Evolutionary conservation across 2,329 filamentous ascomycete genomes (phyloP).

Genomic region (Neoascochyta sp.): DNA sequence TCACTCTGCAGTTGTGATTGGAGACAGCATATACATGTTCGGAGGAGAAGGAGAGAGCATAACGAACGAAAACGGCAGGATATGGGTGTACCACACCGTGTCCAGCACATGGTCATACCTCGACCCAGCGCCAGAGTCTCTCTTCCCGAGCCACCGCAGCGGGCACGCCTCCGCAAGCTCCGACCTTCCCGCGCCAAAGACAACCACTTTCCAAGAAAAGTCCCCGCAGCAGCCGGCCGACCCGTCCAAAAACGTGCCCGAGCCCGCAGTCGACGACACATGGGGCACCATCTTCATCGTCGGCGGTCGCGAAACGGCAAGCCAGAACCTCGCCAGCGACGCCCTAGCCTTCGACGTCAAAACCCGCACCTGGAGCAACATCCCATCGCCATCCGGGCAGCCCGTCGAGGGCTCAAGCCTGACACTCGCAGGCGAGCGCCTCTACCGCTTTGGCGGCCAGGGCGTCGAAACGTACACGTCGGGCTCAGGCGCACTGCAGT

Average conservation of each 20-base stretch:
- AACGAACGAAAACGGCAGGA: conserved; percentile 35
- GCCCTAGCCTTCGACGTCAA: conserved; percentile 52
- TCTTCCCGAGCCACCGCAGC: conserved; percentile 28
- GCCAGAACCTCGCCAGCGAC: conserved; percentile 39
- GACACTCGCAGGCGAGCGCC: conserved; percentile 43
- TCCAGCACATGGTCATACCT: conserved; percentile 42
- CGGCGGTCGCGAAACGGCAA: conserved; percentile 42
- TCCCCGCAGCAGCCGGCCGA: conserved; percentile 43
- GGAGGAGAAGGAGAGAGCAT: conserved; percentile 37
- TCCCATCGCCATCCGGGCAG: conserved; percentile 46
- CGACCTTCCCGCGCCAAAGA: conserved; percentile 40
- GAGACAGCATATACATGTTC: conserved; percentile 45
- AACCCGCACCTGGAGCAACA: conserved; percentile 48
- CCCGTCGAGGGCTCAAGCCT: conserved; percentile 39
- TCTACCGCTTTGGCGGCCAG: conserved; percentile 48
- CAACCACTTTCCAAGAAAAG: conserved; percentile 24
- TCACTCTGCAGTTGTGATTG: conserved; percentile 44
- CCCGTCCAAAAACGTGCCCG: conserved; percentile 41
- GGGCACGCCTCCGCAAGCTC: conserved; percentile 39
- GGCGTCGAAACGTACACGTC: conserved; percentile 18
- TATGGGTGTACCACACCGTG: conserved; percentile 46
- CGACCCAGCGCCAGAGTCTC: conserved; percentile 28
- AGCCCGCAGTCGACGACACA: conserved; percentile 37
- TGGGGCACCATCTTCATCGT: conserved; percentile 53
- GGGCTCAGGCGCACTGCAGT: conserved; percentile 22